Percentiles rank a stretch among this genome's conserved stretches.
Conservation (phyloP, 2,329 filamentous ascomycete genomes). For the Trichoderma sp. region DNA sequence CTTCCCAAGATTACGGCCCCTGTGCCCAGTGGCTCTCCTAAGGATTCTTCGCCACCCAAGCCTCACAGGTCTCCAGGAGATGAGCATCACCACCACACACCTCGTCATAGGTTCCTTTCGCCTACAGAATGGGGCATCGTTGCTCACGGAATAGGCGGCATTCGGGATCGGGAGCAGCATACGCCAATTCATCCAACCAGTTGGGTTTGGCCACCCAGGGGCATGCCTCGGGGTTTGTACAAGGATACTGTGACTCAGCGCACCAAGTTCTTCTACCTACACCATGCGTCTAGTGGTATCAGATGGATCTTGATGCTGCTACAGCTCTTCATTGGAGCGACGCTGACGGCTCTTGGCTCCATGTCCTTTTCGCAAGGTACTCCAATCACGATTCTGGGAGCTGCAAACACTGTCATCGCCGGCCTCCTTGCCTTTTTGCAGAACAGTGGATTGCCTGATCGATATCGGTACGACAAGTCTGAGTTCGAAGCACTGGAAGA, state of each 20-base stretch:
- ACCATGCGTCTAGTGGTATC: conserved; percentile 41
- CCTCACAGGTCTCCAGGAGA: conserved; percentile 19
- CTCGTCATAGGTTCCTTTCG: conserved; percentile 40
- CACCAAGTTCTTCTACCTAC: conserved; percentile 44
- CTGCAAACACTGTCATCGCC: conserved; percentile 48
- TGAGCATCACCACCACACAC: conserved; percentile 22
- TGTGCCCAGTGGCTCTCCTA: not conserved
- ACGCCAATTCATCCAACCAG: conserved; percentile 41
- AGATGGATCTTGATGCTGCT: conserved; percentile 48
- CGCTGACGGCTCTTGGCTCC: conserved; percentile 50
- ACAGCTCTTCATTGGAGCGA: conserved; percentile 49
- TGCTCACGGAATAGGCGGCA: conserved; percentile 47
- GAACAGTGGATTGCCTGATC: conserved; percentile 52
- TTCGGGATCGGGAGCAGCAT: conserved; percentile 45
- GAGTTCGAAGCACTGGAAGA: conserved; percentile 51
- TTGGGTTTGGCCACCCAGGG: conserved; percentile 45
- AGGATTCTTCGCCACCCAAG: not conserved
- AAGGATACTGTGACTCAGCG: conserved; percentile 46
- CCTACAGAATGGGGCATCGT: conserved; percentile 46
- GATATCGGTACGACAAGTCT: conserved; percentile 48
- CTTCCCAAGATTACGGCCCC: conserved; percentile 1
- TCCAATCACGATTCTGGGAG: conserved; percentile 49
- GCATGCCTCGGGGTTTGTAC: conserved; percentile 49
- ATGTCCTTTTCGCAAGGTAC: conserved; percentile 37
- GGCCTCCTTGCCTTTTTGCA: conserved; percentile 51